Base-by-base conservation (phyloP, 2,329 filamentous ascomycete species). In the Fusarium sp. region DNA sequence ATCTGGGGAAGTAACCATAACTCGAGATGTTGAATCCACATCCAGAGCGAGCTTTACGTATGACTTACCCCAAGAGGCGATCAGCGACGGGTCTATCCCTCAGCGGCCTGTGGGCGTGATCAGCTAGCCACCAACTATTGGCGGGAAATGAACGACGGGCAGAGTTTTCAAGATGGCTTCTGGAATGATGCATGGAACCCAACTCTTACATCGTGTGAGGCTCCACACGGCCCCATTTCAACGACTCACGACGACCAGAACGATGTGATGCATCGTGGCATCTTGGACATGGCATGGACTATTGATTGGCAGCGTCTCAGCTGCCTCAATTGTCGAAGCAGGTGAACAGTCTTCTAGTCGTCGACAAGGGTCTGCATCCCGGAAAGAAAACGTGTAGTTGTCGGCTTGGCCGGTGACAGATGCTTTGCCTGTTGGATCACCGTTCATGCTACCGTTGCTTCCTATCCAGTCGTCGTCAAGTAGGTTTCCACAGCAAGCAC, bases 81-180 rank as follows among this genome's bases (percentile, higher is more conserved):
- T 72, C 50, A 29, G 45, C 42, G 27, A 68, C 62, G 56, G 56
- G 50, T 42, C 60, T 34, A 35, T 60, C 59, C 70, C 56, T 59
- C 60, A 65, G 59, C 61, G 64, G 52, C 63, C 65, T 72, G 59
- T 62, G 58, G 65, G 54, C 56, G 47, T 54, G 62, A 70, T 72
- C 58, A 65, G 68, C 67, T 50, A 65, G 58, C 54, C 50, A 65
- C 40, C 34, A 20, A 57, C 27, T 22, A 64, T 70, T 58, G 63
- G 58, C 42, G 71, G 64, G 67, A 71, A 69, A 63, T 71, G 64
- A 74, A 59, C 61, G 20, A 61, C 24, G 47, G 61, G 69, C 65
- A 74, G 72, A 74, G 40, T 74, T 74, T 74, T 74, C 68, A 69
- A 37, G 52, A 69, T 34, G 65, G 71, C 58, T 74, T 74, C 71